These are phyloP conservation scores for Mucor circinelloides DNA, from an alignment of 371 early-diverging fungal species.

Conservation along the genomic window DNA sequence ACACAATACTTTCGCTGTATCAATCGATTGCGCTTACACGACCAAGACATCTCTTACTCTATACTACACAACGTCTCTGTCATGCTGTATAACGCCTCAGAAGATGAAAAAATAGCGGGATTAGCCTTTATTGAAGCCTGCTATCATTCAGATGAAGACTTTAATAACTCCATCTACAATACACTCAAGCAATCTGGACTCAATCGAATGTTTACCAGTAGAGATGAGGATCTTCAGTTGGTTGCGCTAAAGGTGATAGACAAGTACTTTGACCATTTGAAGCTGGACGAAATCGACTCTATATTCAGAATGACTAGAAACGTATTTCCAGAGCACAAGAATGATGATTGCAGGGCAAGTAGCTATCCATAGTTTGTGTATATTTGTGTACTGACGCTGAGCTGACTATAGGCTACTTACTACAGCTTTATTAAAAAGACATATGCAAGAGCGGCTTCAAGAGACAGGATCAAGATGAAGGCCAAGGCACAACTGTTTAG, in stretches of 20 bases:
- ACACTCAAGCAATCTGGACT: conserved; percentile 52
- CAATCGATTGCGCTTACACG: conserved; percentile 48
- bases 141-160: conserved; percentile 44
- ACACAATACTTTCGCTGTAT: conserved; percentile 31
- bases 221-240: conserved; percentile 38
- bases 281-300: conserved; percentile 36
- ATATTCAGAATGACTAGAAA: conserved; percentile 42
- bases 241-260: conserved; percentile 54
- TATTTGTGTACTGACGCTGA: neutral
- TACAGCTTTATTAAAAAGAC: conserved; percentile 27
- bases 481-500: conserved; percentile 12
- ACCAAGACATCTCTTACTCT: conserved; percentile 34
- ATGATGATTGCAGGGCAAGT: conserved; percentile 54
- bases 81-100: conserved; percentile 39
- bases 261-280: conserved; percentile 42
- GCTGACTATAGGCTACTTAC: conserved; percentile 30
- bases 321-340: conserved; percentile 43
- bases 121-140: conserved; percentile 60
- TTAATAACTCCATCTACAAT: conserved; percentile 34
- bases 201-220: conserved; percentile 10
- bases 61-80: conserved; percentile 40
- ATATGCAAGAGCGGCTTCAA: neutral
- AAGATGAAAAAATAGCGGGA: conserved; percentile 43
- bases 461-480: neutral
- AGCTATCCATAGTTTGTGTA: neutral